Evolutionary conservation across 139 green algal genomes (phyloP), one percentile per base, ranked within the genome.

Genomic region (Haematococcus sp.): DNA sequence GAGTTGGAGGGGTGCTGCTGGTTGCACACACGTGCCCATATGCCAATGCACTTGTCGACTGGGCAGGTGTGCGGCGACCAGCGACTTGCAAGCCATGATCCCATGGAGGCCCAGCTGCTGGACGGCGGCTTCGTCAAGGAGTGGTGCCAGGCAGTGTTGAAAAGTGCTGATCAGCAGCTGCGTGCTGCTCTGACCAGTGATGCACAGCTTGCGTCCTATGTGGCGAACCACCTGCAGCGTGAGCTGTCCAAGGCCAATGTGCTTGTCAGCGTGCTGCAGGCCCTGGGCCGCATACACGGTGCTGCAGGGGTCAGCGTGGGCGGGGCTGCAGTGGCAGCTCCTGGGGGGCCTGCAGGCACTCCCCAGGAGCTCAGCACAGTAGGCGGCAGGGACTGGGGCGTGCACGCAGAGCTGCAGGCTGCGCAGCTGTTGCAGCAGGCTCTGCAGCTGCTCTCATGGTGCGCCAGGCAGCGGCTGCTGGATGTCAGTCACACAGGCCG

Each of bases 101-200:
- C 87, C 0, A 22, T 84, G 15, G 74, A 88, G 11, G 84, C 87
- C 0, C 81, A 86, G 46, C 74, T 91, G 15, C 32, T 89, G 46
- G 87, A 91, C 59, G 84, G 82, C 3, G 69, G 73, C n/a, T 89
- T 86, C 35, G 77, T 91, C 35, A 76, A 82, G 70, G 58, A 65
- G 40, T 84, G 73, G 77, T 31, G 60, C 52, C 30, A 68, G 30
- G 56, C 35, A 32, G 22, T 49, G 44, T 51, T 84, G 73, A 17
- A 52, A 70, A 40, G 44, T 34, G 65, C 75, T 19, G 78, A 80
- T 56, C 19, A 49, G 7, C 46, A 35, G 4, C 43, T 70, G 23
- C 34, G 66, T 0, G 3, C 71, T 2, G 61, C 66, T 1, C 25
- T 80, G 31, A 51, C 68, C 30, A 63, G 46, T 63, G 70, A 81